A percentile compares a stretch with the other conserved stretches of the same genome.
These are phyloP conservation scores for Purpureocillium takamizusanense DNA, from an alignment of 2,329 filamentous ascomycete species.

Conservation along the genomic window DNA sequence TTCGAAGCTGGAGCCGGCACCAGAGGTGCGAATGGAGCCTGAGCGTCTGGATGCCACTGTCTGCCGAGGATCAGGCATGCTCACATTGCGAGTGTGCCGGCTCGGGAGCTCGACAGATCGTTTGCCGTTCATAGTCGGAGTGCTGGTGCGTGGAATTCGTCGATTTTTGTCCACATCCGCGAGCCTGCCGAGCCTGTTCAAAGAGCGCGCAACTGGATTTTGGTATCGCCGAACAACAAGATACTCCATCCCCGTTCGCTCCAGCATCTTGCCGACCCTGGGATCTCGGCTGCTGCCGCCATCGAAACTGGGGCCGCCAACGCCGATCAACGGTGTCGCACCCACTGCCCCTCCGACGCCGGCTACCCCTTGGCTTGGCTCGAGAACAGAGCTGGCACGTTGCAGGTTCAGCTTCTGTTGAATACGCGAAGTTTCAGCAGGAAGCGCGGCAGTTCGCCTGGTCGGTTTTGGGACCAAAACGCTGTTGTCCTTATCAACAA, in stretches of 20 bases:
- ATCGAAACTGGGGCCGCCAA: conserved; percentile 47
- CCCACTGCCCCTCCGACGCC: conserved; percentile 28
- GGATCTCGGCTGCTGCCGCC: conserved; percentile 45
- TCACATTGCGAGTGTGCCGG: conserved; percentile 29
- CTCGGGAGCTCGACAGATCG: conserved; percentile 17
- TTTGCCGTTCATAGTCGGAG: conserved; percentile 27
- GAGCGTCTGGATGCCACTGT: conserved; percentile 21
- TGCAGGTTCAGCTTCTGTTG: conserved; percentile 71
- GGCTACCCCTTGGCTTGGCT: conserved; percentile 42
- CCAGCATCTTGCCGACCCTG: conserved; percentile 54
- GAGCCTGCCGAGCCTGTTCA: conserved; percentile 36
- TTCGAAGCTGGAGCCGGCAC: conserved; percentile 34
- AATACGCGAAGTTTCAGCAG: conserved; percentile 54
- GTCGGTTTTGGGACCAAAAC: conserved; percentile 36
- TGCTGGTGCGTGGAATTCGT: conserved; percentile 35
- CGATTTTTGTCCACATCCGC: conserved; percentile 41
- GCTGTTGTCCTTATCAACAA: conserved; percentile 28
- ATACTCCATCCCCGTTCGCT: conserved; percentile 64
- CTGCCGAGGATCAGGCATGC: conserved; percentile 24
- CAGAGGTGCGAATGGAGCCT: conserved; percentile 27
- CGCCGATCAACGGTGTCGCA: conserved; percentile 39
- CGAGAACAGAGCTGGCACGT: conserved; percentile 62
- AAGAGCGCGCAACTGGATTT: conserved; percentile 57
- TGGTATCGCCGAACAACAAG: conserved; percentile 65
- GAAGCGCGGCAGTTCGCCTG: conserved; percentile 28